A percentile compares a stretch with the other conserved stretches of the same genome.
These are phyloP conservation scores for Mallotus nudiflorus DNA, from an alignment of 345 rosid genomes.

Conservation along the genomic window DNA sequence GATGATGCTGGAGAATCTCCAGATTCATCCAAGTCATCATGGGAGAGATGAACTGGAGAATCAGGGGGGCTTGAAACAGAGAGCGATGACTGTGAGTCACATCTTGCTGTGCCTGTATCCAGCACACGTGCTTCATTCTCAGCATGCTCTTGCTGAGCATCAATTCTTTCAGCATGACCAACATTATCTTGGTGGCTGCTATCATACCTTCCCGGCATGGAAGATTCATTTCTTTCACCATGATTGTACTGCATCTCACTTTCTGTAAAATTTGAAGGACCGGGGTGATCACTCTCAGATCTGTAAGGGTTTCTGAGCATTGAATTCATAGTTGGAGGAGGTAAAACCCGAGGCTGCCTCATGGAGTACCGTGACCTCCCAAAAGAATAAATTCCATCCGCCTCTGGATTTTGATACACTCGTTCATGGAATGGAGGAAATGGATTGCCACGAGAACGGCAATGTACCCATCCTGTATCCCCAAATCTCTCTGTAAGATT, in stretches of 20 bases:
- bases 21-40: constrained; percentile 92
- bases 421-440: constrained; percentile 60
- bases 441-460: constrained; percentile 46
- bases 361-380: constrained; percentile 76
- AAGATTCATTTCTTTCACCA: constrained; percentile 44
- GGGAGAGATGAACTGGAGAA: constrained; percentile 88
- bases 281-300: constrained; percentile 53
- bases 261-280: constrained; percentile 53
- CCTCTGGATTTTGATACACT: constrained; percentile 58
- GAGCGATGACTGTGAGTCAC: constrained; percentile 94
- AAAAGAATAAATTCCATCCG: constrained; percentile 66
- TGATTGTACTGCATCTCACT: constrained; percentile 42
- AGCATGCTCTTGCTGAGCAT: constrained; percentile 31
- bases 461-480: constrained; percentile 69
- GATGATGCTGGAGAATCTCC: constrained; percentile 57
- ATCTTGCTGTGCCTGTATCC: constrained; percentile 51
- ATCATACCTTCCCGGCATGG: constrained; percentile 45
- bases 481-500: constrained; percentile 61
- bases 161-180: constrained; percentile 36
- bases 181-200: constrained; percentile 46
- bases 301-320: constrained; percentile 58
- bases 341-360: constrained; percentile 93
- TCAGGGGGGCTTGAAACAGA: constrained; percentile 91
- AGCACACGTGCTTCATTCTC: constrained; percentile 42
- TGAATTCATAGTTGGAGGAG: constrained; percentile 71